Percentiles rank a stretch among this genome's conserved stretches.
phyloP scores from a whole-genome alignment of 2,329 filamentous ascomycete species.

The Clathrospora elynae region DNA sequence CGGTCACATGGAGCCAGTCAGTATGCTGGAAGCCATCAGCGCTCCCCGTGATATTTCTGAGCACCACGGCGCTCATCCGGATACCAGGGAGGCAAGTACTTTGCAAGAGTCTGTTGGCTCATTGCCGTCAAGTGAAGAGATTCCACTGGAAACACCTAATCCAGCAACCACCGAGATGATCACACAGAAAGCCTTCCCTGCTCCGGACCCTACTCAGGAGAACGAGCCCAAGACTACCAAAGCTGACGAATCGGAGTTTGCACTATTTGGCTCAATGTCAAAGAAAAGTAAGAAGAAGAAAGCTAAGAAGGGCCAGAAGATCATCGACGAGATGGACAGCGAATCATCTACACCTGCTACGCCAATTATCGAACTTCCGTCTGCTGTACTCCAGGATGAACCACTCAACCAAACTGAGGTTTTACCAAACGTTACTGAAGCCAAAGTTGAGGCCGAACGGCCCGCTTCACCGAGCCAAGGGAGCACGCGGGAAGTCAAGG shows the following conservation, averaged over 20 bases:
- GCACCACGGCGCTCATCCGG: constrained; percentile 5
- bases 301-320: constrained; percentile 20
- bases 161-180: background rate
- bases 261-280: constrained; percentile 22
- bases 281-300: constrained; percentile 42
- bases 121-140: background rate
- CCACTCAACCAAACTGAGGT: background rate
- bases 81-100: background rate
- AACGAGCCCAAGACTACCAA: constrained; percentile 3
- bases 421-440: constrained; percentile 2
- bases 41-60: background rate
- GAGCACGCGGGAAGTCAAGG: background rate
- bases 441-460: constrained; percentile 1
- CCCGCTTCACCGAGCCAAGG: constrained; percentile 1
- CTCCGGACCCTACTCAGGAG: background rate
- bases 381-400: constrained; percentile 5
- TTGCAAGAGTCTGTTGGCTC: background rate
- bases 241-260: constrained; percentile 5
- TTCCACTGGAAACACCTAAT: background rate
- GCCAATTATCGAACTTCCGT: constrained; percentile 5
- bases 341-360: constrained; percentile 2
- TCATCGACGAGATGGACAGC: constrained; percentile 9
- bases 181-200: background rate
- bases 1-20: constrained; percentile 1
- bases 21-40: constrained; percentile 8